A percentile compares a stretch with the other conserved stretches of the same genome.
These are phyloP conservation scores for Ceratobasidium sp. DNA, from an alignment of 1,284 basidiomycete genomes.

Conservation along the genomic window DNA sequence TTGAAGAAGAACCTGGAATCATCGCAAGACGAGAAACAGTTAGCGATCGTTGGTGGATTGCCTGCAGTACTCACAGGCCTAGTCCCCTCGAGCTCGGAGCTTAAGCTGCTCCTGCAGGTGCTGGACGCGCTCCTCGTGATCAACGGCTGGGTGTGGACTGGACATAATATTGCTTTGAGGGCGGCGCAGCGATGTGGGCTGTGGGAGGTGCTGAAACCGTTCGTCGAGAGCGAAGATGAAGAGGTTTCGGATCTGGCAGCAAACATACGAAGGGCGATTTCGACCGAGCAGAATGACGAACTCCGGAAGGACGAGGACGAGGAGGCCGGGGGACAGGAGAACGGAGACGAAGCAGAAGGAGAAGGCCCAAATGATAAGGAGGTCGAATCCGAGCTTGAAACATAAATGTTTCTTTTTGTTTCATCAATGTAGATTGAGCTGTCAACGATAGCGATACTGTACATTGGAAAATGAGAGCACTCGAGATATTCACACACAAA, in stretches of 20 bases:
- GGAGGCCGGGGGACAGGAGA: conserved; percentile 1
- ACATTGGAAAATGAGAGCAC: conserved; percentile 21
- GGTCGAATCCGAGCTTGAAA: too few relatives aligned
- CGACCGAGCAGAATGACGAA: conserved; percentile 15
- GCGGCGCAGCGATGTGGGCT: conserved; percentile 7
- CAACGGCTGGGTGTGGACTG: conserved; percentile 11
- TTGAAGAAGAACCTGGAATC: conserved; percentile 23
- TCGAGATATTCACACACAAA: not conserved
- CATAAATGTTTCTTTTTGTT: too few relatives aligned
- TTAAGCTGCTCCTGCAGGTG: conserved; percentile 4
- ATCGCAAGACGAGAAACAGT: conserved; percentile 31
- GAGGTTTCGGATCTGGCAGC: conserved; percentile 1
- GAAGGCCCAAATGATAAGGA: not conserved
- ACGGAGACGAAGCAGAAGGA: conserved; percentile 56
- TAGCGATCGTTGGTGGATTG: conserved; percentile 20
- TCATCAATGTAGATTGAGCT: too few relatives aligned
- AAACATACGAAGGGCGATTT: not conserved
- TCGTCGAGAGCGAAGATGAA: conserved; percentile 5
- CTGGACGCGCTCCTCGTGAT: conserved; percentile 18
- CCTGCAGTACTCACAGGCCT: conserved; percentile 9
- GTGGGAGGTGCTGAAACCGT: conserved; percentile 14
- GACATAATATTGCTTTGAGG: conserved; percentile 1
- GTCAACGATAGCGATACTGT: too few relatives aligned
- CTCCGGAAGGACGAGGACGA: not conserved
- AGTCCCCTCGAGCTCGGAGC: conserved; percentile 5